Base-by-base conservation (phyloP, 2,329 filamentous ascomycete genomes). In the Colletotrichum destructivum region DNA sequence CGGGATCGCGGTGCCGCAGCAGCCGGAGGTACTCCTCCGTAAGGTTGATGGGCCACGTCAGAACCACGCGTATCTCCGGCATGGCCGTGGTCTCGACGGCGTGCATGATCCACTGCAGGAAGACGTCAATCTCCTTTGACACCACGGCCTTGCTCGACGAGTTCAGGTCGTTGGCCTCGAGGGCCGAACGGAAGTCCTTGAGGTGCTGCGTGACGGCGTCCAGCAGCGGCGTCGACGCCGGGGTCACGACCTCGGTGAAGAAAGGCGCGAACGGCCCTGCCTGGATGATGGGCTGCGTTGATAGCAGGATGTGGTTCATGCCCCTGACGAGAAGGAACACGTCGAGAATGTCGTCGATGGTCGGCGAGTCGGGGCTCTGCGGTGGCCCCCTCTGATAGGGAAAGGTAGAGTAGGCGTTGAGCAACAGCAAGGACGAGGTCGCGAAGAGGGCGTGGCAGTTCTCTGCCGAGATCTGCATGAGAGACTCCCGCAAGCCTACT, bases 401-500 rank as follows among this genome's bases (percentile, higher is more conserved):
- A 12, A 79, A 72, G 1, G 78, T 71, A 0, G 79, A 78, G 42
- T 79, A 82, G 0, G 78, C 78, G 18, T 77, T 75, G n/a, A 82
- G 77, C 9, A 77, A 73, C 0, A 82, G 73, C 13, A 82, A 42
- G 1, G 79, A 80, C 0, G 80, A 77, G 0, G 79, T 75, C 3
- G 78, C 69, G 63, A 82, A 82, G 3, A 81, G 75, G 1, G 80
- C 76, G n/a, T 80, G 76, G 46, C 78, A 82, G 52, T 76, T 81
- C 1, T 79, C 76, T 1, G 75, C 73, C 9, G 66, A 76, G 31
- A 82, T 75, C 7, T 74, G 66, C 0, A 75, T 42, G 1, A 82
- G 69, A 0, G 75, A 74, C 4, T 67, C 74, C 0, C 80, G 76
- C 57, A 82, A 74, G 1, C 79, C 80, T 21, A 74, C 73, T 2